A percentile compares a stretch with the other conserved stretches of the same genome.
These are phyloP conservation scores for Calophaca sinica DNA, from an alignment of 306 rosid species.

Conservation along the genomic window DNA sequence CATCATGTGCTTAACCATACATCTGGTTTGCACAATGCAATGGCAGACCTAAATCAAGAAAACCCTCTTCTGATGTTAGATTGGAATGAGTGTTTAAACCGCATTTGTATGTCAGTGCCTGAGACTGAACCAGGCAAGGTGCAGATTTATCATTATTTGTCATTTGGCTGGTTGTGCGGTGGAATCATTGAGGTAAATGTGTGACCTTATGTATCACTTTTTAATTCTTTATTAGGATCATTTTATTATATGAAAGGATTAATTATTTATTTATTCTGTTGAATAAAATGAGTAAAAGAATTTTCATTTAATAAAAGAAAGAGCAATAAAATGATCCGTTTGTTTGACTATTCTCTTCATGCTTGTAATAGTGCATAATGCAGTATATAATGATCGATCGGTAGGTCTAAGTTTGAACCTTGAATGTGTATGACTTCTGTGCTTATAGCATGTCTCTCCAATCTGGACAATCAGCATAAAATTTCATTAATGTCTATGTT, in stretches of 20 bases:
- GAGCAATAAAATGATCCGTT: background rate
- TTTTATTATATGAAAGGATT: background rate
- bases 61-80: slow-evolving; percentile 74
- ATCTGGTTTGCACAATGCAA: slow-evolving; percentile 94
- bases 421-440: slow-evolving; percentile 4
- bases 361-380: slow-evolving; percentile 10
- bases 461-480: slow-evolving; percentile 1
- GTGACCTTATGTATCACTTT: slow-evolving; percentile 23
- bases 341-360: slow-evolving; percentile 5
- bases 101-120: slow-evolving; percentile 66
- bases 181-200: slow-evolving; percentile 90
- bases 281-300: too few species aligned
- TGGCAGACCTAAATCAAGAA: slow-evolving; percentile 63
- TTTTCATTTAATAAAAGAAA: background rate
- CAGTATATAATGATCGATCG: slow-evolving; percentile 21
- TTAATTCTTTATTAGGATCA: slow-evolving; percentile 4
- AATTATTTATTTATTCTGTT: background rate
- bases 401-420: slow-evolving; percentile 38
- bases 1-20: slow-evolving; percentile 98
- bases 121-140: slow-evolving; percentile 92
- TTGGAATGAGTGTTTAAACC: slow-evolving; percentile 87
- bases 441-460: slow-evolving; percentile 14
- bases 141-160: slow-evolving; percentile 87
- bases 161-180: slow-evolving; percentile 96
- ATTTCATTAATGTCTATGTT: slow-evolving; percentile 5